Evolutionary conservation across 495 filamentous ascomycete species (phyloP), one percentile per base, ranked within the genome.

Genomic region (Penicillium coprophilum): DNA sequence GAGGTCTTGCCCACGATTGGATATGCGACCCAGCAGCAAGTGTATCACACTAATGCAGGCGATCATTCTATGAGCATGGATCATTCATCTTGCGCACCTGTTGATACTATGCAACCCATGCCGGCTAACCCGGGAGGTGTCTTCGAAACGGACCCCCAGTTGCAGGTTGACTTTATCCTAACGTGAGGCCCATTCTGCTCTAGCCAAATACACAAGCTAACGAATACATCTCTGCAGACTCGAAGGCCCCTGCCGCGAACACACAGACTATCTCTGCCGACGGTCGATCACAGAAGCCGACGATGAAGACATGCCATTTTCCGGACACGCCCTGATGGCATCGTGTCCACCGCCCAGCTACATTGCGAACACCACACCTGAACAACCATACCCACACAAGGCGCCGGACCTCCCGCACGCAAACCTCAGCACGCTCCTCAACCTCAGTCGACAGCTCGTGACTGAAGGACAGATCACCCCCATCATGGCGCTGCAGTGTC

Each of bases 391-490:
- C 46, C 74, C 74, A 8, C 70, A 77, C 55, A 61, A 79, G 57
- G 68, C 73, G 24, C 71, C 71, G 44, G 69, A 81, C 43, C 75
- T 96, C 21, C 84, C 81, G 39, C 87, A 85, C 63, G 80, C 79
- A 36, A 89, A 95, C 62, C 80, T 97, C 39, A 68, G 83, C 31
- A 92, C 88, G 44, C 78, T 97, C 39, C 82, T 96, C 49, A 87
- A 96, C 68, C 79, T 96, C 50, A 95, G 91, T 74, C 82, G 85
- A 62, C 82, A 88, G 61, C 80, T 97, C 7, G 86, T 93, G 55
- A 83, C 95, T 0, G 91, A 96, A 57, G 90, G 90, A 23, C 94
- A 98, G 72, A 88, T 98, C 68, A 96, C 93, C n/a, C 94, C 94
- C 0, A 87, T 97, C 52, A 94, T 94, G 91, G 92, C 92, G 1